phyloP scores from a whole-genome alignment of 176 grass and related monocot species.

The Bromus sterilis region DNA sequence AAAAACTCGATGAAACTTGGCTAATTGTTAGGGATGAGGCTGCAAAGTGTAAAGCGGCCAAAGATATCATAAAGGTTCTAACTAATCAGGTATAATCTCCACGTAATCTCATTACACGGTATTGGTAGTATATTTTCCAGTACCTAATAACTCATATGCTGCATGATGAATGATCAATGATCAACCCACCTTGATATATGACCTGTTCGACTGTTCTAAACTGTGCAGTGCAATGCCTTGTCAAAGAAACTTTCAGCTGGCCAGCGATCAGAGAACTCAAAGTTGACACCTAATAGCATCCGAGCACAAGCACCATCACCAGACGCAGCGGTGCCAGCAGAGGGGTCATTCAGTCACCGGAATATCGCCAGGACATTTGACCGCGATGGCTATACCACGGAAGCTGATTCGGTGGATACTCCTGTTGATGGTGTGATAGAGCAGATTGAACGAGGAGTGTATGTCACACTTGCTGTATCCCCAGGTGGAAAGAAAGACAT shows the following conservation, averaged over 20 bases:
- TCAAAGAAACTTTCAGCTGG: conserved; percentile 36
- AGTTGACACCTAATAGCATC: conserved; percentile 7
- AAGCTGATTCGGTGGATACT: not conserved
- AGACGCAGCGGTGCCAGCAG: not conserved
- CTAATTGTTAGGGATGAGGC: conserved; percentile 75
- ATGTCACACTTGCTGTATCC: conserved; percentile 45
- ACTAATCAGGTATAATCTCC: conserved; percentile 53
- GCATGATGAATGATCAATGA: not conserved
- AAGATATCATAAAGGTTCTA: conserved; percentile 77
- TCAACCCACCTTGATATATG: not conserved
- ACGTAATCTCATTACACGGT: not conserved
- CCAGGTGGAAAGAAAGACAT: conserved; percentile 55
- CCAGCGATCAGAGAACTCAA: not conserved
- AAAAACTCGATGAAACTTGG: conserved; percentile 83
- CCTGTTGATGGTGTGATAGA: conserved; percentile 23
- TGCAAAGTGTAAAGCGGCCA: conserved; percentile 76
- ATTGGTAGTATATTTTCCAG: not conserved
- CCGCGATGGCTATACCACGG: not conserved
- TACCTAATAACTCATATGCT: not conserved
- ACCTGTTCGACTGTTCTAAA: not conserved
- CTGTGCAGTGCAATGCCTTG: conserved; percentile 53
- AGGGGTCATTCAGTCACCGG: conserved; percentile 1
- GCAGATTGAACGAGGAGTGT: conserved; percentile 80
- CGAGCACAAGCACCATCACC: not conserved
- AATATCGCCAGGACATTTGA: conserved; percentile 17